phyloP scores from a whole-genome alignment of 345 rosid species.

The Pugionium cornutum region DNA sequence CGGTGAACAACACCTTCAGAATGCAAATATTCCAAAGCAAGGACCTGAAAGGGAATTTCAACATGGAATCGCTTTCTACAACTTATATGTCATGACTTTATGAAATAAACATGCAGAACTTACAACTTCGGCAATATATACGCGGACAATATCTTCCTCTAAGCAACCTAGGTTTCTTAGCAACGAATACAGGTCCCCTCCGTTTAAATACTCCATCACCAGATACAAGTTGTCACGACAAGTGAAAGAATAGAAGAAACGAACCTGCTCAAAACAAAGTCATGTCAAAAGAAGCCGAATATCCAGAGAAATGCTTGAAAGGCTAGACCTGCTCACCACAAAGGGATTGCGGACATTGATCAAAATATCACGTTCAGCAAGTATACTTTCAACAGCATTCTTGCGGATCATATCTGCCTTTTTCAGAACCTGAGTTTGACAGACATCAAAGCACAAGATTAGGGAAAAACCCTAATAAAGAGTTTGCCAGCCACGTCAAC shows the following conservation, averaged over 20 bases:
- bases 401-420: conserved; percentile 97
- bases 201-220: conserved; percentile 97
- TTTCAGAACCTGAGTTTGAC: conserved; percentile 68
- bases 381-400: conserved; percentile 96
- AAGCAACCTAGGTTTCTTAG: conserved; percentile 80
- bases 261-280: conserved; percentile 62
- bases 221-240: conserved; percentile 92
- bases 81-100: conserved; percentile 22
- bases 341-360: conserved; percentile 91
- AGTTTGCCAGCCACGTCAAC: conserved; percentile 16
- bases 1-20: conserved; percentile 89
- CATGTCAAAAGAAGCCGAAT: conserved; percentile 37
- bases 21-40: conserved; percentile 88
- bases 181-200: conserved; percentile 90
- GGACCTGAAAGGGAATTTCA: conserved; percentile 55
- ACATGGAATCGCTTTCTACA: conserved; percentile 11
- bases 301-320: conserved; percentile 35
- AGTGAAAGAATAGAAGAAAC: conserved; percentile 97
- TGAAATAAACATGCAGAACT: conserved; percentile 48
- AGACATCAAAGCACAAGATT: conserved; percentile 15
- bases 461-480: conserved; percentile 16
- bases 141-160: conserved; percentile 83
- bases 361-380: conserved; percentile 95
- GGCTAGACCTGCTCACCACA: conserved; percentile 78
- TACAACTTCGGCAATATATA: conserved; percentile 97